phyloP scores from a whole-genome alignment of 768 basidiomycete species.

The Epithele typhae region DNA sequence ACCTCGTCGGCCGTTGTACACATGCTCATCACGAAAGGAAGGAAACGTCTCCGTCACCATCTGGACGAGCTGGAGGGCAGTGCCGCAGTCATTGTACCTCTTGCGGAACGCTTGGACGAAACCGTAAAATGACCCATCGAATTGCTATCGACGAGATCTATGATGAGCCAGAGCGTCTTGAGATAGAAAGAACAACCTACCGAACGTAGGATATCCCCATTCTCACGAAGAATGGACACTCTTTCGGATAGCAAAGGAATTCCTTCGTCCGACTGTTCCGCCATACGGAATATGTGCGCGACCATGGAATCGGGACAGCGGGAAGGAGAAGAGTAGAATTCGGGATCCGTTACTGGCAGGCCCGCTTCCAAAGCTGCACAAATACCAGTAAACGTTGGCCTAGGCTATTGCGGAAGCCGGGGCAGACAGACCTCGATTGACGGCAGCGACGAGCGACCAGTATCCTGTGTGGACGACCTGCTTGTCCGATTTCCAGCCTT shows the following conservation, averaged over 20 bases:
- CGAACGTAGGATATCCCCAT: constrained; percentile 64
- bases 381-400: too few relatives aligned
- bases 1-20: constrained; percentile 59
- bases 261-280: constrained; percentile 50
- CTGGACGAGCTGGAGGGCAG: constrained; percentile 69
- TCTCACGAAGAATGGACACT: constrained; percentile 72
- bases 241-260: constrained; percentile 72
- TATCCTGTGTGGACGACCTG: constrained; percentile 71
- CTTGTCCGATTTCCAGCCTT: constrained; percentile 55
- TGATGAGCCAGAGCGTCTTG: neutral
- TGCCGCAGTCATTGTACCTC: constrained; percentile 48
- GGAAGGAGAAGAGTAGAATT: constrained; percentile 66
- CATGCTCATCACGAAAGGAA: constrained; percentile 68
- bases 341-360: constrained; percentile 75
- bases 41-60: constrained; percentile 69
- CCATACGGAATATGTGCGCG: constrained; percentile 62
- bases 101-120: constrained; percentile 61
- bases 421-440: constrained; percentile 87
- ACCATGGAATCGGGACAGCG: constrained; percentile 71
- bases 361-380: constrained; percentile 64
- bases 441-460: constrained; percentile 79
- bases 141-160: too few relatives aligned
- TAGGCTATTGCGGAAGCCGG: too few relatives aligned
- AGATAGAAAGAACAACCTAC: neutral
- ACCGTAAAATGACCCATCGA: constrained; percentile 65